A percentile compares a stretch with the other conserved stretches of the same genome.
phyloP scores from a whole-genome alignment of 2,329 filamentous ascomycete genomes.

The Rasamsonia emersonii region DNA sequence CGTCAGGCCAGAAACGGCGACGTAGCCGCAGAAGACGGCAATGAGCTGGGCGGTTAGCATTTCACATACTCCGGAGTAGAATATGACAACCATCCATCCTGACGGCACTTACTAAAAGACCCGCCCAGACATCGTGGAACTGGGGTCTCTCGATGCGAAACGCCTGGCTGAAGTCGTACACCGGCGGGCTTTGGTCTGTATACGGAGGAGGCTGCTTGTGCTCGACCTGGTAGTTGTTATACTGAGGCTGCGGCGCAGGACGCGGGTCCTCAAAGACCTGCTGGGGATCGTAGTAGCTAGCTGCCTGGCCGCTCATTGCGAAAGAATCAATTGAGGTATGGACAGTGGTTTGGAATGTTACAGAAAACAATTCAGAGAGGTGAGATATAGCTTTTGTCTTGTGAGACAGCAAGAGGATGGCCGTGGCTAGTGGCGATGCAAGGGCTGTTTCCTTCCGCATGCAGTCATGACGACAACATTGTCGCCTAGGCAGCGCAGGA shows the following conservation, averaged over 20 bases:
- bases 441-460: no score
- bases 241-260: constrained; percentile 8
- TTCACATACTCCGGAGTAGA: constrained; percentile 1
- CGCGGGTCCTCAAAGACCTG: constrained; percentile 16
- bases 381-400: no score
- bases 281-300: constrained; percentile 25
- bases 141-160: constrained; percentile 81
- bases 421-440: no score
- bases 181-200: no score
- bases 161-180: constrained; percentile 60
- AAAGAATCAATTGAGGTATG: no score
- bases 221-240: constrained; percentile 9
- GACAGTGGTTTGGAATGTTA: no score
- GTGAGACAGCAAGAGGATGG: no score
- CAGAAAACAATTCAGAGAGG: no score
- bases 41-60: constrained; percentile 48
- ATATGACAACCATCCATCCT: background rate
- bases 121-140: constrained; percentile 86
- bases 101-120: constrained; percentile 52
- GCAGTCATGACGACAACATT: no score
- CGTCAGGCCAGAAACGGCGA: constrained; percentile 64
- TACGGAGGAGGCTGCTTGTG: no score
- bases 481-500: no score
- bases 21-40: constrained; percentile 61
- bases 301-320: constrained; percentile 29